These are phyloP conservation scores for Cryptosporidium ryanae DNA, from an alignment of 169 alveolate species.

Conservation along the genomic window DNA sequence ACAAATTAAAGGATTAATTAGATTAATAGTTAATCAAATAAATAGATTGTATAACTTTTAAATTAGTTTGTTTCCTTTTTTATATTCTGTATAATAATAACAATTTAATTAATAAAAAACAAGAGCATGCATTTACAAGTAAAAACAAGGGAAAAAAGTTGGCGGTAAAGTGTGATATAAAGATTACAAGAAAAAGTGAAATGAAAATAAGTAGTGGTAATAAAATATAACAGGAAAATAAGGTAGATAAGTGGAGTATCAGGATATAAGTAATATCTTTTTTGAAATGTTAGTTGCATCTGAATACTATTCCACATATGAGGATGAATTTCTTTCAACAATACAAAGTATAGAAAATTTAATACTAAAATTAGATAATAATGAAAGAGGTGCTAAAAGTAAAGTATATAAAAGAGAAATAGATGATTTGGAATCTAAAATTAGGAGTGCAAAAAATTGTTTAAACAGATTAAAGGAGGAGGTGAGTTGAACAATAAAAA, in stretches of 20 bases:
- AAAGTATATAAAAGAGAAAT: constrained; percentile 16
- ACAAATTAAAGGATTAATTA: too few species aligned
- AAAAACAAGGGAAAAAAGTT: too few species aligned
- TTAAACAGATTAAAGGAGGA: constrained; percentile 42
- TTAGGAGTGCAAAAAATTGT: constrained; percentile 30
- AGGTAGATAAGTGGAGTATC: neutral
- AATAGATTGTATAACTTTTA: too few species aligned
- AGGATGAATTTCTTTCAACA: constrained; percentile 55
- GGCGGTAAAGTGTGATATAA: too few species aligned
- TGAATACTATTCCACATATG: constrained; percentile 52
- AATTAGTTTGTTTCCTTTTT: too few species aligned
- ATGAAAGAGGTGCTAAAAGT: neutral
- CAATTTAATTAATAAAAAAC: too few species aligned
- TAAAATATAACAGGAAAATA: constrained; percentile 1
- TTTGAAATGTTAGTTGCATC: constrained; percentile 48
- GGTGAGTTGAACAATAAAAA: constrained; percentile 16
- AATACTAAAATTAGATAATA: neutral
- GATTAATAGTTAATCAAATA: too few species aligned
- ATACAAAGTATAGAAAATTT: constrained; percentile 34
- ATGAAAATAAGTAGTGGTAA: neutral
- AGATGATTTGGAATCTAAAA: constrained; percentile 10
- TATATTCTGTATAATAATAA: too few species aligned
- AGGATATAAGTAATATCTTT: neutral
- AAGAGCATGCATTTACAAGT: too few species aligned
- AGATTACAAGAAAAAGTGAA: too few species aligned